Evolutionary conservation across 306 rosid genomes (phyloP).

Genomic region (Clitoria ternatea): DNA sequence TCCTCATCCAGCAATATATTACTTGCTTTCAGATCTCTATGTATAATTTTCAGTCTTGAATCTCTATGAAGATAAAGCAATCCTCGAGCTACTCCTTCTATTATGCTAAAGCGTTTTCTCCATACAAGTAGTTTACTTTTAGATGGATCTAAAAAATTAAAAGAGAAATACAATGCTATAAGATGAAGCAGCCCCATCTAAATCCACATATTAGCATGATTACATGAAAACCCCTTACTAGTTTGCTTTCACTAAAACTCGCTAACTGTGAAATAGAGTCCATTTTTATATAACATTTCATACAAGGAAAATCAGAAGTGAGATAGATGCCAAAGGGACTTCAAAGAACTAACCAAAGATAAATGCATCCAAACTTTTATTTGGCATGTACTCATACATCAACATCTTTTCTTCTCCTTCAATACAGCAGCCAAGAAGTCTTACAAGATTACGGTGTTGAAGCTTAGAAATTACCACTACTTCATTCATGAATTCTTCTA

Average conservation of each 20-base stretch:
- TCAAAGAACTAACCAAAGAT: constrained; percentile 30
- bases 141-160: not conserved
- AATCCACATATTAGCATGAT: not conserved
- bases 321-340: not conserved
- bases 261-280: not conserved
- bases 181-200: not conserved
- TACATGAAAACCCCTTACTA: not conserved
- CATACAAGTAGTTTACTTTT: not conserved
- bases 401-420: constrained; percentile 36
- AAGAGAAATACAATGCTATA: not conserved
- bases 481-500: constrained; percentile 31
- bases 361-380: constrained; percentile 28
- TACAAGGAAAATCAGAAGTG: not conserved
- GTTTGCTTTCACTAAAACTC: not conserved
- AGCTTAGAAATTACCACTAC: constrained; percentile 15
- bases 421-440: constrained; percentile 25
- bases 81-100: constrained; percentile 24
- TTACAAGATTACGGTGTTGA: constrained; percentile 38
- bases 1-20: constrained; percentile 21
- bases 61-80: constrained; percentile 27
- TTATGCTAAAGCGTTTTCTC: constrained; percentile 18
- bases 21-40: constrained; percentile 25
- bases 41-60: constrained; percentile 15
- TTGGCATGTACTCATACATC: constrained; percentile 41
- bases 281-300: not conserved